Base-by-base conservation (phyloP, 805 yeast genomes). In the Clavispora santaluciae region DNA sequence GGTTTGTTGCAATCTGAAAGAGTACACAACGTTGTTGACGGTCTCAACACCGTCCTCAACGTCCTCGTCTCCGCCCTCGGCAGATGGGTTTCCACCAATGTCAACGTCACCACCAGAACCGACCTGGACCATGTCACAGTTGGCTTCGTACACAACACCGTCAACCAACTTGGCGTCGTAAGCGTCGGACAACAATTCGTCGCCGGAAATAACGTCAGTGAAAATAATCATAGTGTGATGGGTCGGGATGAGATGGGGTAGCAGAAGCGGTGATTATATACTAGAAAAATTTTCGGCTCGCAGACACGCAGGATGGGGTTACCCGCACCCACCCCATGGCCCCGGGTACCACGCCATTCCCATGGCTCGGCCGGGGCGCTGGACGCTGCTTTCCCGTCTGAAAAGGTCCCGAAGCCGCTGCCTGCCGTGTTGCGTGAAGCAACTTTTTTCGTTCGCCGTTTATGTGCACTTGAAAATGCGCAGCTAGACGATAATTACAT, bases 11-110 rank as follows among this genome's bases (percentile, higher is more conserved):
- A 93, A 83, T 79, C 97, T 87, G 93, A 93, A 90, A 55, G 97
- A 88, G 90, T 89, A 81, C 59, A 91, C 97, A 67, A 93, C 87
- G 79, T 93, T 93, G 95, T 91, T 93, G 68, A 93, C 97, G 60
- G 87, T 79, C 74, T 84, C 91, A 59, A 76, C 76, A 72, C 83
- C 87, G 40, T 86, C 95, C 60, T 88, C 98, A 39, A 80, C 66
- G 44, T 72, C 90, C 26, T 85, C 96, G 25, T 39, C 41, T 33
- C 70, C 89, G 67, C 75, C 97, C 76, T 93, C 99, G 56, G 98
- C 97, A 61, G 96, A 88, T 65, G 99, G 97, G 84, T 93, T 93
- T 63, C 96, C 99, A 76, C 99, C 99, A 70, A 93, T 93, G 72
- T 93, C 98, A 59, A 93, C 81, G 66, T 93, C 93, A 62, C 81